These are phyloP conservation scores for Cornus florida DNA, from an alignment of 148 eudicot species.

Conservation along the genomic window DNA sequence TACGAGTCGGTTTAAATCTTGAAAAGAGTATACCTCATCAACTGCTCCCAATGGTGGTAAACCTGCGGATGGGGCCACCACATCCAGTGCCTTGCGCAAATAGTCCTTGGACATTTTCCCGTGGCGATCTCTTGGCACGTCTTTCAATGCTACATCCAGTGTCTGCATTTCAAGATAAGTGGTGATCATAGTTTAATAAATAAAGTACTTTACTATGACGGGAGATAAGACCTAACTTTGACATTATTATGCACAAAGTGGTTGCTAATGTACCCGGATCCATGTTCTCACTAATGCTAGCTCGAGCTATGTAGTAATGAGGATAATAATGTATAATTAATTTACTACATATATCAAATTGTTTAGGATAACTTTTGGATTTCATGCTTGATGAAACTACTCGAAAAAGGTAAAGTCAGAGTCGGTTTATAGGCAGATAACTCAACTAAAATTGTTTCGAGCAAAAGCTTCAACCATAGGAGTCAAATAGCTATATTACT, in stretches of 20 bases:
- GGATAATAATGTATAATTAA: neutral
- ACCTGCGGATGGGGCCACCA: slow-evolving; percentile 74
- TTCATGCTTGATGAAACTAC: too few species aligned
- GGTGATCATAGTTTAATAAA: neutral
- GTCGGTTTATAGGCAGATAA: neutral
- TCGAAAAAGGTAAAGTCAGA: neutral
- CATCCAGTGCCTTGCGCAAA: slow-evolving; percentile 61
- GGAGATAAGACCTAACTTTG: too few species aligned
- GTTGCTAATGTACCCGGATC: too few species aligned
- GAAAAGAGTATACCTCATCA: slow-evolving; percentile 49
- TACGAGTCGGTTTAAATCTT: neutral
- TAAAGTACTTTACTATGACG: too few species aligned
- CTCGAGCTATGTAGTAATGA: neutral
- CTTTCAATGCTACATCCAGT: slow-evolving; percentile 48
- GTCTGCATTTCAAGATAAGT: slow-evolving; percentile 21
- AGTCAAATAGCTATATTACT: neutral
- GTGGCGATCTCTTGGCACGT: slow-evolving; percentile 60
- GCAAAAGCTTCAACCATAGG: neutral
- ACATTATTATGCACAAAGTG: too few species aligned
- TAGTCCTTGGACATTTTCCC: slow-evolving; percentile 68
- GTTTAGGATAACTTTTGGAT: too few species aligned
- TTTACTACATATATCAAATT: too few species aligned
- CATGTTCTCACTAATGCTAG: neutral
- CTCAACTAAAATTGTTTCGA: too few species aligned
- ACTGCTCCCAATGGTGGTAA: slow-evolving; percentile 88